These are phyloP conservation scores for Umbelopsis sp. DNA, from an alignment of 371 early-diverging fungal species.

Conservation along the genomic window DNA sequence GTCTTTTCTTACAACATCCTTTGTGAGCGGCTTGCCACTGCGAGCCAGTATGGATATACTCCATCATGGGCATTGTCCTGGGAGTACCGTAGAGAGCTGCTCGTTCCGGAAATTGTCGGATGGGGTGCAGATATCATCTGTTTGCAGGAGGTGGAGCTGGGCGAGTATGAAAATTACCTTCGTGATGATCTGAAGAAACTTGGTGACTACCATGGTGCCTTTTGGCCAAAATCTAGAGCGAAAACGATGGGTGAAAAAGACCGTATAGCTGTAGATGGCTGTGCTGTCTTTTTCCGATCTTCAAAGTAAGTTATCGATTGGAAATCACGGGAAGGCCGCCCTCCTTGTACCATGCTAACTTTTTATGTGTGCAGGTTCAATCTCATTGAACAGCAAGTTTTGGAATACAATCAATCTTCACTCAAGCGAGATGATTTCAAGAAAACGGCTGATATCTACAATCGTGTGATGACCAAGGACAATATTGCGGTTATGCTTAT, in stretches of 20 bases:
- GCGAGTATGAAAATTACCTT: slow-evolving; percentile 87
- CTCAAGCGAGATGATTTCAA: slow-evolving; percentile 87
- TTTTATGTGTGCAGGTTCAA: slow-evolving; percentile 57
- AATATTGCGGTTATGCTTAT: slow-evolving; percentile 92
- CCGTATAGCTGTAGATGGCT: slow-evolving; percentile 93
- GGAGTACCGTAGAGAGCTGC: slow-evolving; percentile 92
- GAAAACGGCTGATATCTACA: slow-evolving; percentile 91
- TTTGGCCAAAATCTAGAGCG: slow-evolving; percentile 94
- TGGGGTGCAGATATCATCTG: slow-evolving; percentile 95
- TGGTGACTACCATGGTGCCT: slow-evolving; percentile 91
- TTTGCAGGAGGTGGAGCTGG: slow-evolving; percentile 93
- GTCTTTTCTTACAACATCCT: slow-evolving; percentile 97
- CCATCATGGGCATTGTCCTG: slow-evolving; percentile 97
- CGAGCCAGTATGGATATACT: slow-evolving; percentile 91
- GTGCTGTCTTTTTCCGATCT: slow-evolving; percentile 95
- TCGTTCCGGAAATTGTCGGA: slow-evolving; percentile 87
- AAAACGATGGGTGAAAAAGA: slow-evolving; percentile 93
- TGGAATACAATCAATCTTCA: slow-evolving; percentile 95
- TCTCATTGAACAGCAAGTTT: slow-evolving; percentile 75
- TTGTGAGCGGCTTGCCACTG: slow-evolving; percentile 89
- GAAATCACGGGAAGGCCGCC: no score
- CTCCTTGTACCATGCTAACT: no score
- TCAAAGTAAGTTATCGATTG: slow-evolving; percentile 59
- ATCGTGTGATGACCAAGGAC: slow-evolving; percentile 96
- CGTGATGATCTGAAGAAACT: slow-evolving; percentile 70